Percentiles rank a stretch among this genome's conserved stretches.
These are phyloP conservation scores for Aaosphaeria arxii DNA, from an alignment of 2,329 filamentous ascomycete species.

Conservation along the genomic window DNA sequence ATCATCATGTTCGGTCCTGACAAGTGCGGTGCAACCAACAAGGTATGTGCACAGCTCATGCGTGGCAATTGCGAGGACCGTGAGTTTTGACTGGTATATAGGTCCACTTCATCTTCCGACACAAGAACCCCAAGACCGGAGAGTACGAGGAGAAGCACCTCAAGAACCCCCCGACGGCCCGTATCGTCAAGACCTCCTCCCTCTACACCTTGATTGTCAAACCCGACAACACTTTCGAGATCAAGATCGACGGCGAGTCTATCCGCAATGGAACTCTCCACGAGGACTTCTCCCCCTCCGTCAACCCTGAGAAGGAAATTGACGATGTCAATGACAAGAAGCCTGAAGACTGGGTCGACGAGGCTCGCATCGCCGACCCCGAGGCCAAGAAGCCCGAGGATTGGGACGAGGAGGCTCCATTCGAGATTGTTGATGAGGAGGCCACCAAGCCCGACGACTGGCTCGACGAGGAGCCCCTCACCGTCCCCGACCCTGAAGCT, in stretches of 20 bases:
- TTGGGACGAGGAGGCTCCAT: conserved; percentile 98
- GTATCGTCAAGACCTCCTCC: conserved; percentile 86
- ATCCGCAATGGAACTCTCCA: conserved; percentile 87
- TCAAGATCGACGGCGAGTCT: conserved; percentile 86
- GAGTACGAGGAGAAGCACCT: conserved; percentile 99
- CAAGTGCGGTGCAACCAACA: conserved; percentile 99
- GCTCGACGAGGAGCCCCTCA: conserved; percentile 84
- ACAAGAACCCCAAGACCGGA: conserved; percentile 99
- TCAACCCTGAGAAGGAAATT: conserved; percentile 94
- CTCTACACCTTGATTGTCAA: conserved; percentile 97
- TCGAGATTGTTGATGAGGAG: conserved; percentile 91
- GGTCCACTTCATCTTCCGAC: conserved; percentile 95
- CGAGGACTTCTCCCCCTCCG: conserved; percentile 88
- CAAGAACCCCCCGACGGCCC: conserved; percentile 75
- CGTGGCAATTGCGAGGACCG: too few species aligned
- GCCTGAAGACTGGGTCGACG: conserved; percentile 94
- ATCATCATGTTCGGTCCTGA: conserved; percentile 99
- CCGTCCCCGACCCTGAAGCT: conserved; percentile 86
- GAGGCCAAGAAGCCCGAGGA: conserved; percentile 95
- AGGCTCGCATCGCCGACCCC: conserved; percentile 85
- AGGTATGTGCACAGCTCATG: conserved; percentile 55
- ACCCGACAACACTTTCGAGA: conserved; percentile 91
- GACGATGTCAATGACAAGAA: conserved; percentile 91
- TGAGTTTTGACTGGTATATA: conserved; percentile 16
- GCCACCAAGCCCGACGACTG: conserved; percentile 92